Conservation (phyloP, 1,284 basidiomycete species). For the Puccinia sorghi region DNA sequence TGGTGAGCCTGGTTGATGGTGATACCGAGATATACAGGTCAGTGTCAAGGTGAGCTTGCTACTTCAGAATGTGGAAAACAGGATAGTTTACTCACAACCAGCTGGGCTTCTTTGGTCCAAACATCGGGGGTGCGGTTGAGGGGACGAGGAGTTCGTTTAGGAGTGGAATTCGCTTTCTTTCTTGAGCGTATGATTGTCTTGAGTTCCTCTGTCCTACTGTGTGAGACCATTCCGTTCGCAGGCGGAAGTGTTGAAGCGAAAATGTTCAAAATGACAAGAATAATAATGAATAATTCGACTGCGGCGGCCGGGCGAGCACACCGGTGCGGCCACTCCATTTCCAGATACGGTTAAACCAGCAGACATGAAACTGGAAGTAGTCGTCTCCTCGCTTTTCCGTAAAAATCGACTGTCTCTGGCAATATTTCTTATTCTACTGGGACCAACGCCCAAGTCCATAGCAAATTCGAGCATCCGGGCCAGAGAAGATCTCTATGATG, state of each 20-base stretch:
- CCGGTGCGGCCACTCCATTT: not conserved
- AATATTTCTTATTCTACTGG: too few relatives aligned
- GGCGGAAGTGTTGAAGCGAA: not conserved
- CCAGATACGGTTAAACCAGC: not conserved
- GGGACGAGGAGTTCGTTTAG: not conserved
- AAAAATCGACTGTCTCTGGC: too few relatives aligned
- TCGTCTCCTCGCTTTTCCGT: too few relatives aligned
- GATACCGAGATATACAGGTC: not conserved
- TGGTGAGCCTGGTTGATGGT: constrained; percentile 7
- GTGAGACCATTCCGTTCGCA: not conserved
- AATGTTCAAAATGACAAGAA: not conserved
- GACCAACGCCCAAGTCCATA: too few relatives aligned
- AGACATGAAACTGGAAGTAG: too few relatives aligned
- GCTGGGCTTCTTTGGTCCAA: constrained; percentile 19
- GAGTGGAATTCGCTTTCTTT: not conserved
- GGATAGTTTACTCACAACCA: constrained; percentile 31
- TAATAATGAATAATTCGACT: too few relatives aligned
- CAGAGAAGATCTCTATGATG: too few relatives aligned
- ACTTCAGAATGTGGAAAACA: not conserved
- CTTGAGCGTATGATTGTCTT: not conserved
- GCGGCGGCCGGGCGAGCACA: not conserved
- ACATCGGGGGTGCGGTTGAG: not conserved
- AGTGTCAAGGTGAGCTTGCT: not conserved
- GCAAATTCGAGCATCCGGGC: too few relatives aligned
- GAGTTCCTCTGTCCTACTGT: constrained; percentile 8